These are phyloP conservation scores for Tolypocladium sp. DNA, from an alignment of 2,329 filamentous ascomycete species.

Conservation along the genomic window DNA sequence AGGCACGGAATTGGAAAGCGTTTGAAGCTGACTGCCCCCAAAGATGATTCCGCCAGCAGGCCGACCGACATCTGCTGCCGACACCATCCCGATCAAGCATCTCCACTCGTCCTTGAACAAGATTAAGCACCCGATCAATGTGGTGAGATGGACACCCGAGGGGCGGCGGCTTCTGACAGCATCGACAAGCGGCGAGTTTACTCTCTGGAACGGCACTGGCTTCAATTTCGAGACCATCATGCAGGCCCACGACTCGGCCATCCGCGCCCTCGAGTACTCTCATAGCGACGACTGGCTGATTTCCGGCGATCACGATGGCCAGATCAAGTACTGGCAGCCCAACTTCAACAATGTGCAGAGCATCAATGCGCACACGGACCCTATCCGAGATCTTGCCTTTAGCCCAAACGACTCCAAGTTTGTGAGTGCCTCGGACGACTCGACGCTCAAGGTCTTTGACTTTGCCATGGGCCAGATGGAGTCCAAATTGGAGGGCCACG, in stretches of 20 bases:
- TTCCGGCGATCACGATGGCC: slow-evolving; percentile 87
- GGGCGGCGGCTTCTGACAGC: slow-evolving; percentile 85
- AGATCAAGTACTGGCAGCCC: slow-evolving; percentile 97
- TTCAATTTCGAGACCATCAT: slow-evolving; percentile 99
- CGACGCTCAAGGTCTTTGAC: slow-evolving; percentile 89
- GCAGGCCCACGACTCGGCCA: slow-evolving; percentile 88
- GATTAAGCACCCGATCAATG: slow-evolving; percentile 93
- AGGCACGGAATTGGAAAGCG: not conserved
- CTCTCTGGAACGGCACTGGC: slow-evolving; percentile 94
- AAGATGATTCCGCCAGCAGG: slow-evolving; percentile 84
- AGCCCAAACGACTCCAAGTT: slow-evolving; percentile 93
- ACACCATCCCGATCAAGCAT: slow-evolving; percentile 88
- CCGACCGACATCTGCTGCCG: slow-evolving; percentile 63
- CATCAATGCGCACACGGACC: slow-evolving; percentile 81
- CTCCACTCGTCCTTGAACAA: slow-evolving; percentile 98
- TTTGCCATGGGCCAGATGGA: slow-evolving; percentile 83
- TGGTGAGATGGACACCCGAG: slow-evolving; percentile 96
- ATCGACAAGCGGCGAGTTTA: slow-evolving; percentile 95
- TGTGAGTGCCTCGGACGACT: slow-evolving; percentile 91
- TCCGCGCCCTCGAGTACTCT: slow-evolving; percentile 77
- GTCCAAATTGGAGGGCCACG: slow-evolving; percentile 79
- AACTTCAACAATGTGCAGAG: slow-evolving; percentile 99
- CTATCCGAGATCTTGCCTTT: slow-evolving; percentile 86
- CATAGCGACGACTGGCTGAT: slow-evolving; percentile 96
- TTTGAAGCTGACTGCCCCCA: slow-evolving; percentile 8